A percentile compares a stretch with the other conserved stretches of the same genome.
phyloP scores from a whole-genome alignment of 257 asterid species.

The Solanum peruvianum region DNA sequence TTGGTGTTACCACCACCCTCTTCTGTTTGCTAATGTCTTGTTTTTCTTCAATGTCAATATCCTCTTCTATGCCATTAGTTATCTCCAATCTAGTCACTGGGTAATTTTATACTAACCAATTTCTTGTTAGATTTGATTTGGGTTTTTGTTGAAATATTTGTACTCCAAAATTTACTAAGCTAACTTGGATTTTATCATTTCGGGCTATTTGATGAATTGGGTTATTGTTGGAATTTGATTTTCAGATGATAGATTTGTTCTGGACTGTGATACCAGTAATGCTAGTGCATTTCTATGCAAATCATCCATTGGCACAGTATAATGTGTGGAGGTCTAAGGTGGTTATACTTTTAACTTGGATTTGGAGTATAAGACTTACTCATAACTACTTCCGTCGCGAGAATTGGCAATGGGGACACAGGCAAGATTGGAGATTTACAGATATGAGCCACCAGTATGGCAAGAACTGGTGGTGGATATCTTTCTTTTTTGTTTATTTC shows the following conservation, averaged over 20 bases:
- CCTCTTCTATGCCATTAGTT: slow-evolving; percentile 68
- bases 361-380: slow-evolving; percentile 74
- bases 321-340: slow-evolving; percentile 53
- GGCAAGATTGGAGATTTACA: slow-evolving; percentile 88
- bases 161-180: background rate
- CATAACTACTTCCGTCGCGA: slow-evolving; percentile 97
- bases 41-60: slow-evolving; percentile 78
- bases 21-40: slow-evolving; percentile 49
- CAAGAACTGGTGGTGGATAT: slow-evolving; percentile 85
- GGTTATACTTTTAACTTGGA: slow-evolving; percentile 54
- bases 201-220: background rate
- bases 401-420: slow-evolving; percentile 86
- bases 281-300: slow-evolving; percentile 52
- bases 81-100: slow-evolving; percentile 85
- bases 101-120: slow-evolving; percentile 12
- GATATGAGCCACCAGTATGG: slow-evolving; percentile 63
- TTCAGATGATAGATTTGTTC: slow-evolving; percentile 83
- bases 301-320: slow-evolving; percentile 44
- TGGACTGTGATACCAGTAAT: slow-evolving; percentile 88
- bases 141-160: background rate
- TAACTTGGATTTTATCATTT: background rate
- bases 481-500: slow-evolving; percentile 68
- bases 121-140: background rate
- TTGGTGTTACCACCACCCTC: slow-evolving; percentile 74
- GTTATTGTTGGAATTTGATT: background rate